Conservation (phyloP, 2,329 filamentous ascomycete species). For the Aspergillus pseudonomiae region DNA sequence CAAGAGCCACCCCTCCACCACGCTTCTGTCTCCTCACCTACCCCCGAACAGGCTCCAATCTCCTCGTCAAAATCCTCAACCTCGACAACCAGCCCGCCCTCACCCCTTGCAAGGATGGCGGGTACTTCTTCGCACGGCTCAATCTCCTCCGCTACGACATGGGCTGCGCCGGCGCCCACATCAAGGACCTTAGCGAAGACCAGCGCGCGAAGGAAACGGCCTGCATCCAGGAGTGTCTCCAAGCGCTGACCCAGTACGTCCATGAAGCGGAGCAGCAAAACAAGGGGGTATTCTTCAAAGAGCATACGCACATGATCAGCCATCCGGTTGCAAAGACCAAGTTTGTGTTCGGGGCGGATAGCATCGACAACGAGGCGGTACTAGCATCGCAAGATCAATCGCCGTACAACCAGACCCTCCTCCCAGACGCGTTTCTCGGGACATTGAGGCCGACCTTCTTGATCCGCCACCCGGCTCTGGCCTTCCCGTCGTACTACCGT, state of each 20-base stretch:
- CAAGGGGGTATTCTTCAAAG: neutral
- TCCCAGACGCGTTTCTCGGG: slow-evolving; percentile 33
- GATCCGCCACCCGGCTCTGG: slow-evolving; percentile 38
- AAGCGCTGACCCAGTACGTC: neutral
- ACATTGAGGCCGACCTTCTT: slow-evolving; percentile 32
- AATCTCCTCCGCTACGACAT: neutral
- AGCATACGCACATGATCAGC: neutral
- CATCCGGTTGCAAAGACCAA: neutral
- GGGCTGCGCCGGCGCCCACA: neutral
- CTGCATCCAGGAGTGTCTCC: neutral
- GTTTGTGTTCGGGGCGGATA: neutral
- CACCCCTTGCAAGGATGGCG: neutral
- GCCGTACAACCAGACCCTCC: slow-evolving; percentile 28
- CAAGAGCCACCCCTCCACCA: no score
- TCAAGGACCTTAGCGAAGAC: neutral
- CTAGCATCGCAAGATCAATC: neutral
- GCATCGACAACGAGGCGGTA: neutral
- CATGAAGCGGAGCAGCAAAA: neutral
- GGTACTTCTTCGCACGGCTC: neutral
- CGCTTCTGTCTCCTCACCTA: slow-evolving; percentile 9
- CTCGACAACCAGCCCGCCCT: slow-evolving; percentile 9
- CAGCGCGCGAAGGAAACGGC: neutral
- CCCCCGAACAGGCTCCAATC: slow-evolving; percentile 15
- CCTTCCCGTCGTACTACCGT: slow-evolving; percentile 39
- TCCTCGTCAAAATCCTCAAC: slow-evolving; percentile 6